These are phyloP conservation scores for Gaertneriomyces sp. DNA, from an alignment of 192 early-diverging fungal species.

Conservation along the genomic window DNA sequence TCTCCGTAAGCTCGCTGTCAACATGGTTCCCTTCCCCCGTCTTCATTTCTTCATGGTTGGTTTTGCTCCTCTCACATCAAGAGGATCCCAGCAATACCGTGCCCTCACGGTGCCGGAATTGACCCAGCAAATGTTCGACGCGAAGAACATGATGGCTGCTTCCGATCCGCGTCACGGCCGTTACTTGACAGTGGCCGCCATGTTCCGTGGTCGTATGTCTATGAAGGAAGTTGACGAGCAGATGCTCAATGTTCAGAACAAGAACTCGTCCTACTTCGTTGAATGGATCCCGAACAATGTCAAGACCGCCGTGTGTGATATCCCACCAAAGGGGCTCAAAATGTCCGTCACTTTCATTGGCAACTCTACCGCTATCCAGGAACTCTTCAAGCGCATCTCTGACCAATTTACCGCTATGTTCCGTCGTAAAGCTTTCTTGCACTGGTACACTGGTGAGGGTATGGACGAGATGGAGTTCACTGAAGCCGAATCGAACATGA, in stretches of 20 bases:
- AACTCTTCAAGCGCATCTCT: conserved; percentile 87
- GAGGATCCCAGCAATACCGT: conserved; percentile 74
- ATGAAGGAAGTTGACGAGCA: conserved; percentile 98
- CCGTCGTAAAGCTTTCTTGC: conserved; percentile 87
- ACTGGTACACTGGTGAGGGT: conserved; percentile 94
- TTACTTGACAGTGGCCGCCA: conserved; percentile 90
- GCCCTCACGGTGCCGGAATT: conserved; percentile 80
- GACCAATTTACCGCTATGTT: conserved; percentile 93
- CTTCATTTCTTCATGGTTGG: conserved; percentile 98
- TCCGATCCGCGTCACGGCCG: conserved; percentile 94
- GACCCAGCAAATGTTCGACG: conserved; percentile 93
- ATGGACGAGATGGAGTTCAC: conserved; percentile 98
- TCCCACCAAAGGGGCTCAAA: conserved; percentile 82
- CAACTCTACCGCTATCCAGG: conserved; percentile 89
- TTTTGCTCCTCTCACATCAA: conserved; percentile 88
- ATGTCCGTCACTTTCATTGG: conserved; percentile 94
- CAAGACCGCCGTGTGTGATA: conserved; percentile 88
- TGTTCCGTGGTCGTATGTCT: conserved; percentile 94
- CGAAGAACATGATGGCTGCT: conserved; percentile 99
- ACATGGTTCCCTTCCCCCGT: conserved; percentile 94
- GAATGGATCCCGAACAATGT: conserved; percentile 99
- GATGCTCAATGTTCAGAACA: conserved; percentile 91
- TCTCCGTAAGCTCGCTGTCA: conserved; percentile 56
- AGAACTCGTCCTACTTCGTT: conserved; percentile 97
- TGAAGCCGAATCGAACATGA: conserved; percentile 95